Evolutionary conservation across 2,329 filamentous ascomycete species (phyloP).

Genomic region (Ophiostoma populinum): DNA sequence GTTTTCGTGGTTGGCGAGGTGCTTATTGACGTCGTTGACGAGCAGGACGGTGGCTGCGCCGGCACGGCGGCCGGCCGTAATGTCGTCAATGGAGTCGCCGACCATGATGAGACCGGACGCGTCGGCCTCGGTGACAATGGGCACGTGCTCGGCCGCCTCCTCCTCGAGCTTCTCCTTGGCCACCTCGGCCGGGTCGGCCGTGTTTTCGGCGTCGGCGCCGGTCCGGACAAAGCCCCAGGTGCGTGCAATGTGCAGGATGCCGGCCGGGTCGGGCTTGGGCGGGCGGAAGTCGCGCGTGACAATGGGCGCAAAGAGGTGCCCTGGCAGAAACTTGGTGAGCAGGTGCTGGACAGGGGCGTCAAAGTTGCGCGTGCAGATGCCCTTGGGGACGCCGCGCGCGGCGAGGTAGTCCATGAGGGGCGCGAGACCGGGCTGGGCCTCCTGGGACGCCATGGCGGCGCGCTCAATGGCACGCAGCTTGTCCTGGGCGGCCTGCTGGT

Average conservation of each 20-base stretch:
- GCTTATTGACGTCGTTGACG: conserved; percentile 61
- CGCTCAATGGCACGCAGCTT: conserved; percentile 68
- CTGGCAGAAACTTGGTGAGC: conserved; percentile 54
- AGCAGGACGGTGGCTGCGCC: conserved; percentile 83
- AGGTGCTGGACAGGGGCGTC: conserved; percentile 61
- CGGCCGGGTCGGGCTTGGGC: conserved; percentile 77
- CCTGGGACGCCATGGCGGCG: conserved; percentile 60
- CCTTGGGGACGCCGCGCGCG: conserved; percentile 48
- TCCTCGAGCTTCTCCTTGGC: conserved; percentile 10
- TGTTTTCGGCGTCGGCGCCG: conserved; percentile 8
- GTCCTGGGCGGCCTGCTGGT: conserved; percentile 47
- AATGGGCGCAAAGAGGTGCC: conserved; percentile 55
- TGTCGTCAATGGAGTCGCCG: conserved; percentile 79
- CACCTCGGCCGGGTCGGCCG: conserved; percentile 8
- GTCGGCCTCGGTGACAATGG: conserved; percentile 17
- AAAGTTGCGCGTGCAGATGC: conserved; percentile 89
- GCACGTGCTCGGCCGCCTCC: conserved; percentile 11
- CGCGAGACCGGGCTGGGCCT: conserved; percentile 64
- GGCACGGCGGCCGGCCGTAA: conserved; percentile 67
- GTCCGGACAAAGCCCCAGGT: conserved; percentile 45
- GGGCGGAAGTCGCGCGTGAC: conserved; percentile 69
- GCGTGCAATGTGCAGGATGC: conserved; percentile 70
- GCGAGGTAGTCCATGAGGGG: conserved; percentile 73
- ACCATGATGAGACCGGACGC: conserved; percentile 43
- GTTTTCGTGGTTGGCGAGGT: conserved; percentile 52